phyloP scores from a whole-genome alignment of 2,329 filamentous ascomycete species.

The Botryotinia convoluta region DNA sequence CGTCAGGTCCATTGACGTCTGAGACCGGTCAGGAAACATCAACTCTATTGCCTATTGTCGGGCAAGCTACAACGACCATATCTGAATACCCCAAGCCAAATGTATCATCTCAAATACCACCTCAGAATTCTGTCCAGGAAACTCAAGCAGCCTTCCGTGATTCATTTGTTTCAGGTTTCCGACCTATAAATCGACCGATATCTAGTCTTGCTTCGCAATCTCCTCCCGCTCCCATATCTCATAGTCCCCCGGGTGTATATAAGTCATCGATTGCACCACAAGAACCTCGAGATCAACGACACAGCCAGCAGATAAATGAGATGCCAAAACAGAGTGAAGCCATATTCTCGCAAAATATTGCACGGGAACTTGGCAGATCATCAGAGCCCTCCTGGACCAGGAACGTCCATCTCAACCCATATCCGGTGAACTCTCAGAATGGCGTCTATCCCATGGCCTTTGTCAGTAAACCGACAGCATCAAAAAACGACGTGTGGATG shows the following conservation, averaged over 20 bases:
- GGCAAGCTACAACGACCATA: not conserved
- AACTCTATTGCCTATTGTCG: not conserved
- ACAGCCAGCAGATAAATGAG: not conserved
- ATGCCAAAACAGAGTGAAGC: not conserved
- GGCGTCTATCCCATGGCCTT: constrained; percentile 8
- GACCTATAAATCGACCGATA: constrained; percentile 4
- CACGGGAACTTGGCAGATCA: not conserved
- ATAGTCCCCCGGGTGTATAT: not conserved
- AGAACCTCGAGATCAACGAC: not conserved
- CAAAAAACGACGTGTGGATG: not conserved
- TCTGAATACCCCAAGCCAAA: not conserved
- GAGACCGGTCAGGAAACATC: not conserved
- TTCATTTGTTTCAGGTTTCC: not conserved
- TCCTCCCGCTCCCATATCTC: not conserved
- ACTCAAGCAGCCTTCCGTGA: not conserved
- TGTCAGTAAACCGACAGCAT: not conserved
- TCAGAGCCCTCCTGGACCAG: not conserved
- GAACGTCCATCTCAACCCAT: not conserved
- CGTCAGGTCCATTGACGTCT: not conserved
- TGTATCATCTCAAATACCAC: not conserved
- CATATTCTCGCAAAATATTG: not conserved
- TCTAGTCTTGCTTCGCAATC: not conserved
- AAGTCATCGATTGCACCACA: no score
- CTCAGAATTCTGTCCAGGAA: not conserved
- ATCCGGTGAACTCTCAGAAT: not conserved